phyloP scores from a whole-genome alignment of 208 protist genomes.

The Crithidia sp. region DNA sequence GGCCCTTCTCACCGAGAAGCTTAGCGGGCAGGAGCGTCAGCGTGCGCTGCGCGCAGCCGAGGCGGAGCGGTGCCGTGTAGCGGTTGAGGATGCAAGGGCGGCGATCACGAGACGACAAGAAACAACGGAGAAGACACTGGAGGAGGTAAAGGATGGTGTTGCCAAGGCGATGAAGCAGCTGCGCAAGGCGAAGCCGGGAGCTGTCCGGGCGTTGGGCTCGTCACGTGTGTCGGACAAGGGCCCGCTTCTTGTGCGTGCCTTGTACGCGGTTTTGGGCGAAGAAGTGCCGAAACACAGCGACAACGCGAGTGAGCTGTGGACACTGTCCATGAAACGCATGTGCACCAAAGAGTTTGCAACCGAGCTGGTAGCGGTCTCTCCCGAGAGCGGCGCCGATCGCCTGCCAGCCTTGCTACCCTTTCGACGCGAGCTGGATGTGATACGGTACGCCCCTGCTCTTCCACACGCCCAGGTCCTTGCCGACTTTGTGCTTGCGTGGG shows the following conservation, averaged over 20 bases:
- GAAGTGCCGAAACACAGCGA: constrained; percentile 50
- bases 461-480: constrained; percentile 52
- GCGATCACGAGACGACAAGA: constrained; percentile 3
- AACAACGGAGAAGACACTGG: constrained; percentile 14
- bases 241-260: constrained; percentile 45
- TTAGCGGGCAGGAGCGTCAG: constrained; percentile 28
- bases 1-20: constrained; percentile 27
- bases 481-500: constrained; percentile 60
- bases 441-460: constrained; percentile 52
- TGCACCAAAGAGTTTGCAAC: constrained; percentile 45
- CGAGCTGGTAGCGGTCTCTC: constrained; percentile 32
- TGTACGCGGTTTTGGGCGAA: constrained; percentile 68
- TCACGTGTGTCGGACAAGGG: constrained; percentile 52
- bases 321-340: constrained; percentile 43
- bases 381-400: neutral
- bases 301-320: constrained; percentile 63
- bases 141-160: constrained; percentile 35
- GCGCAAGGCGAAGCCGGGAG: constrained; percentile 36
- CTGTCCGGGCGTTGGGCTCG: constrained; percentile 47
- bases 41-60: constrained; percentile 24
- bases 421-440: constrained; percentile 45
- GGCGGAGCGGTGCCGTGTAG: constrained; percentile 12
- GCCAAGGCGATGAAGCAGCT: constrained; percentile 36
- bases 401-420: constrained; percentile 29
- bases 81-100: constrained; percentile 19